Evolutionary conservation across 805 yeast genomes (phyloP).

Genomic region (Lachancea quebecensis): DNA sequence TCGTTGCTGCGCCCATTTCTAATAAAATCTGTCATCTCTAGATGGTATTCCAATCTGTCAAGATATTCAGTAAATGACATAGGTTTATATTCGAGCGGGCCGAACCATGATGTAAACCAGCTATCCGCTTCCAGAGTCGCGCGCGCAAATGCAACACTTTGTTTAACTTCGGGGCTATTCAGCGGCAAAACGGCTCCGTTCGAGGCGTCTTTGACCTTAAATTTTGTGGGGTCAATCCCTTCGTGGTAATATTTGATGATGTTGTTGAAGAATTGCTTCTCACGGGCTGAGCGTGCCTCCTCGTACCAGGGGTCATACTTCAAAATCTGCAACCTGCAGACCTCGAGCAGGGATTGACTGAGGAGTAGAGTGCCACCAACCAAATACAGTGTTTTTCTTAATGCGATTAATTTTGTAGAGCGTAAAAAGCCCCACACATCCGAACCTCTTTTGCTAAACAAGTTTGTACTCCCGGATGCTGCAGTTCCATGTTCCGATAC

Average conservation of each 20-base stretch:
- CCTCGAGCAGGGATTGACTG: slow-evolving; percentile 52
- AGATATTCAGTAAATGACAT: slow-evolving; percentile 38
- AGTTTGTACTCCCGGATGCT: slow-evolving; percentile 18
- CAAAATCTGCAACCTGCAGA: slow-evolving; percentile 39
- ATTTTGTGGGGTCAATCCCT: slow-evolving; percentile 31
- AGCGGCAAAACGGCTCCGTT: slow-evolving; percentile 26
- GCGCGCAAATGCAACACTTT: slow-evolving; percentile 32
- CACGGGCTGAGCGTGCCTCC: slow-evolving; percentile 52
- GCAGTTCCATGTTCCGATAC: slow-evolving; percentile 11
- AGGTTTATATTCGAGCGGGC: slow-evolving; percentile 53
- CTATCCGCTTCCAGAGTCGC: slow-evolving; percentile 44
- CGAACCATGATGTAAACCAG: slow-evolving; percentile 55
- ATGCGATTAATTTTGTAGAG: slow-evolving; percentile 24
- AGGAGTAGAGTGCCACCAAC: slow-evolving; percentile 41
- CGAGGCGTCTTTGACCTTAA: slow-evolving; percentile 28
- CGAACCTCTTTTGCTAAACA: slow-evolving; percentile 15
- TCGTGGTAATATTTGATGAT: slow-evolving; percentile 30
- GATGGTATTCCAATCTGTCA: slow-evolving; percentile 27
- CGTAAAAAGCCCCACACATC: slow-evolving; percentile 14
- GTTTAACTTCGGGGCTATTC: slow-evolving; percentile 29
- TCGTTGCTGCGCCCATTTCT: slow-evolving; percentile 18
- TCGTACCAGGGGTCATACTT: slow-evolving; percentile 67
- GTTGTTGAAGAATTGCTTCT: slow-evolving; percentile 32
- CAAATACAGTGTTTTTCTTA: slow-evolving; percentile 30
- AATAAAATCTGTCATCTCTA: slow-evolving; percentile 26